Conservation (phyloP, 129 eudicot genomes). For the Lactuca sativa region DNA sequence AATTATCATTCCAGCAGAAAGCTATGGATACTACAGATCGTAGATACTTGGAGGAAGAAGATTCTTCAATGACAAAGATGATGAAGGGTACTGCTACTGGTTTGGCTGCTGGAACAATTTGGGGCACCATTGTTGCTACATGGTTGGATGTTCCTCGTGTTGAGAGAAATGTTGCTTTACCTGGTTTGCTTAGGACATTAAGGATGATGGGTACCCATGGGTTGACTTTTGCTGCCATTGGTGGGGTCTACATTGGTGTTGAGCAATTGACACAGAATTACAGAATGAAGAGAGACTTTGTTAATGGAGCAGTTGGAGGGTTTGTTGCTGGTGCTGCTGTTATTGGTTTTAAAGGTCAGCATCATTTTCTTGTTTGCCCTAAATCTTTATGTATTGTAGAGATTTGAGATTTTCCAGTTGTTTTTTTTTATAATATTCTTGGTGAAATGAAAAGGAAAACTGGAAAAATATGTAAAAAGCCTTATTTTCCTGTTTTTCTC, state of each 20-base stretch:
- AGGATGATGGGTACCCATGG: slow-evolving; percentile 97
- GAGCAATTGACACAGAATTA: slow-evolving; percentile 78
- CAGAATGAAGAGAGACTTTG: slow-evolving; percentile 77
- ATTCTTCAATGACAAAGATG: slow-evolving; percentile 56
- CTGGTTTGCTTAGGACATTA: slow-evolving; percentile 78
- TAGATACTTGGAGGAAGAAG: slow-evolving; percentile 79
- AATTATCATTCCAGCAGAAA: slow-evolving; percentile 12
- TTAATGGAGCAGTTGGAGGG: slow-evolving; percentile 97
- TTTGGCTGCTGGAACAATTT: slow-evolving; percentile 83
- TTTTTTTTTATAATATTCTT: not conserved
- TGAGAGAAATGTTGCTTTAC: slow-evolving; percentile 85
- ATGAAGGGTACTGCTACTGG: slow-evolving; percentile 79
- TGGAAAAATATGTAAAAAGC: too few relatives aligned
- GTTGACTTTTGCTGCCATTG: slow-evolving; percentile 86
- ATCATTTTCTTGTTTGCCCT: not conserved
- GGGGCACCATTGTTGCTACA: slow-evolving; percentile 91
- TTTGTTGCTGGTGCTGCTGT: slow-evolving; percentile 90
- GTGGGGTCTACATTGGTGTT: slow-evolving; percentile 90
- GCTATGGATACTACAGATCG: slow-evolving; percentile 69
- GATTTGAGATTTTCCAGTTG: not conserved
- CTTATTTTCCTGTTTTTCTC: too few relatives aligned
- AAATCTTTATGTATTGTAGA: not conserved
- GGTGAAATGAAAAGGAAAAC: not conserved
- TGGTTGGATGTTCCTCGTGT: slow-evolving; percentile 98
- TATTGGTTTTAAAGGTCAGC: slow-evolving; percentile 74